These are phyloP conservation scores for Oryza officinalis DNA, from an alignment of 176 grass and related monocot species.

Conservation along the genomic window DNA sequence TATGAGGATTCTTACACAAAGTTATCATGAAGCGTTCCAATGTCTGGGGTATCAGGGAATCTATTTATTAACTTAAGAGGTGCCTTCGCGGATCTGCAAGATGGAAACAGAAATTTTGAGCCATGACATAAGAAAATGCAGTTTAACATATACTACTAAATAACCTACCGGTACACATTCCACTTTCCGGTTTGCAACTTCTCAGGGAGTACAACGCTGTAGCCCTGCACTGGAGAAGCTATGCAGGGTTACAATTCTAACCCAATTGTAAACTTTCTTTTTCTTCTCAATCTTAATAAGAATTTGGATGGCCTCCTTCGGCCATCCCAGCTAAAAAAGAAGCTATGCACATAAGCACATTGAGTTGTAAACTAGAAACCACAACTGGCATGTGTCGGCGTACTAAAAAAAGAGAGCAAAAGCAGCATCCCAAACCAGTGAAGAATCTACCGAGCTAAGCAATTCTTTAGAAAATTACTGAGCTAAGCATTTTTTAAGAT, in stretches of 20 bases:
- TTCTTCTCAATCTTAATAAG: no score
- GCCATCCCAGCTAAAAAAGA: no score
- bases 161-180: slow-evolving; percentile 84
- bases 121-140: background rate
- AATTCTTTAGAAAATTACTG: no score
- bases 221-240: slow-evolving; percentile 68
- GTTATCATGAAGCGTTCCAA: slow-evolving; percentile 89
- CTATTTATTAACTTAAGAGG: slow-evolving; percentile 66
- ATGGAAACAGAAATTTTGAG: slow-evolving; percentile 28
- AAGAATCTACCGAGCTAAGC: background rate
- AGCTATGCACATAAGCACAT: no score
- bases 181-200: slow-evolving; percentile 96
- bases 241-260: no score
- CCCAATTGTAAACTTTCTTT: no score
- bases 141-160: slow-evolving; percentile 7
- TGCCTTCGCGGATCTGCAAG: slow-evolving; percentile 63
- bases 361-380: background rate
- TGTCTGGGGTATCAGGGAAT: slow-evolving; percentile 60
- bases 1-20: slow-evolving; percentile 65
- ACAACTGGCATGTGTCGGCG: background rate
- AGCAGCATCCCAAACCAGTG: background rate
- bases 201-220: slow-evolving; percentile 85
- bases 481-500: background rate
- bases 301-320: no score
- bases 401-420: no score